phyloP scores from a whole-genome alignment of 257 asterid genomes.

The Dorcoceras hygrometricum region DNA sequence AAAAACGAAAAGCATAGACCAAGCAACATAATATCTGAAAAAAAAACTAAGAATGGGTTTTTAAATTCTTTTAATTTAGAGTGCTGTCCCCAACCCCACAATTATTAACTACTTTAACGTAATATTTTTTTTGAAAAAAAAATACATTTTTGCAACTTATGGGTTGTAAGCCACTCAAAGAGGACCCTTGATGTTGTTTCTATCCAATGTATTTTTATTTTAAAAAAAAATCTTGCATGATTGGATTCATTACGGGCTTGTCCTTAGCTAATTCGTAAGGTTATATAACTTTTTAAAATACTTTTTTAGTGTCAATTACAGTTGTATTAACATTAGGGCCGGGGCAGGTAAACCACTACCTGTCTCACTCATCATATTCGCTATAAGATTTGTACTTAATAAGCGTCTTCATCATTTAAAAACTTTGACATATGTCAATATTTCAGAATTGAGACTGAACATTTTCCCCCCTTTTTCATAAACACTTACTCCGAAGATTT shows the following conservation, averaged over 20 bases:
- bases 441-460: no score
- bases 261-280: background rate
- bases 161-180: background rate
- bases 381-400: background rate
- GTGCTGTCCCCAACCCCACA: background rate
- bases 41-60: background rate
- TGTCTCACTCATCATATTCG: background rate
- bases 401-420: background rate
- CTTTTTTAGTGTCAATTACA: background rate
- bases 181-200: background rate
- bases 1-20: no score
- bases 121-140: no score
- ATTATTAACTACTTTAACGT: no score
- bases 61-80: no score
- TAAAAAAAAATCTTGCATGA: background rate
- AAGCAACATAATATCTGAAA: no score
- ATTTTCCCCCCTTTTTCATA: no score
- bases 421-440: no score
- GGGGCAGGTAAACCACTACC: background rate
- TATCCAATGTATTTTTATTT: background rate
- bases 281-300: no score
- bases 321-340: background rate
- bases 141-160: background rate
- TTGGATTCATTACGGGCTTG: background rate
- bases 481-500: no score